A percentile compares a stretch with the other conserved stretches of the same genome.
These are phyloP conservation scores for Euphrasia arctica DNA, from an alignment of 305 asterid genomes.

Conservation along the genomic window DNA sequence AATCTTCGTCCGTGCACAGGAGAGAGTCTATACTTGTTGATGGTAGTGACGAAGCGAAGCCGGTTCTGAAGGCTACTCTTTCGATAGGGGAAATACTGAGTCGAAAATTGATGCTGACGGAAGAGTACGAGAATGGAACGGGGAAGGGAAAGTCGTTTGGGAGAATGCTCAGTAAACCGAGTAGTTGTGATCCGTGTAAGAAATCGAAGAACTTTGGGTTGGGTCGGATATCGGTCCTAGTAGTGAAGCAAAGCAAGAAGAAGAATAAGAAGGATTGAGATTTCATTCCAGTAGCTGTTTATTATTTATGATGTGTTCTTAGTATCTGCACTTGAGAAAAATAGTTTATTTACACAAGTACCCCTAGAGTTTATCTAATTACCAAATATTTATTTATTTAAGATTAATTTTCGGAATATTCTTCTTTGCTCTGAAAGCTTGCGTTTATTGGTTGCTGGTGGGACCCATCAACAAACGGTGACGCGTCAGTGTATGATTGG, in stretches of 20 bases:
- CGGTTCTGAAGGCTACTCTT: slow-evolving; percentile 62
- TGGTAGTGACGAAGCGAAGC: slow-evolving; percentile 46
- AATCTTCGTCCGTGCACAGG: slow-evolving; percentile 35
- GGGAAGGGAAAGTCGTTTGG: slow-evolving; percentile 60
- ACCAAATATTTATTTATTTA: no score
- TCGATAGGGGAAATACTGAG: slow-evolving; percentile 92
- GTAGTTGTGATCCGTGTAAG: slow-evolving; percentile 25
- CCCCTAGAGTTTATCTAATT: no score
- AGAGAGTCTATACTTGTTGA: slow-evolving; percentile 43
- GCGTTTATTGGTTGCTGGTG: neutral
- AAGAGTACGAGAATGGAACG: slow-evolving; percentile 55
- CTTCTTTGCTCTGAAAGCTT: no score
- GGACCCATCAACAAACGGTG: neutral
- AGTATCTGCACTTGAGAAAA: no score
- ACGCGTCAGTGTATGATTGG: neutral
- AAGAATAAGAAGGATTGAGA: slow-evolving; percentile 32
- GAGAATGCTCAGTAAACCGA: slow-evolving; percentile 61
- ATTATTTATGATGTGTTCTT: no score
- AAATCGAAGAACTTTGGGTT: slow-evolving; percentile 70
- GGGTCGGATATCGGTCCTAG: slow-evolving; percentile 60
- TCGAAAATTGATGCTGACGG: slow-evolving; percentile 70
- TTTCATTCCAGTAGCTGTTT: no score
- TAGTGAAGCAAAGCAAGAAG: slow-evolving; percentile 57
- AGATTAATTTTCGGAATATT: no score
- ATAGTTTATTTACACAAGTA: no score